Percentiles rank a stretch among this genome's conserved stretches.
Evolutionary conservation across 1,284 basidiomycete genomes (phyloP).

Genomic region (Wallemia hederae): DNA sequence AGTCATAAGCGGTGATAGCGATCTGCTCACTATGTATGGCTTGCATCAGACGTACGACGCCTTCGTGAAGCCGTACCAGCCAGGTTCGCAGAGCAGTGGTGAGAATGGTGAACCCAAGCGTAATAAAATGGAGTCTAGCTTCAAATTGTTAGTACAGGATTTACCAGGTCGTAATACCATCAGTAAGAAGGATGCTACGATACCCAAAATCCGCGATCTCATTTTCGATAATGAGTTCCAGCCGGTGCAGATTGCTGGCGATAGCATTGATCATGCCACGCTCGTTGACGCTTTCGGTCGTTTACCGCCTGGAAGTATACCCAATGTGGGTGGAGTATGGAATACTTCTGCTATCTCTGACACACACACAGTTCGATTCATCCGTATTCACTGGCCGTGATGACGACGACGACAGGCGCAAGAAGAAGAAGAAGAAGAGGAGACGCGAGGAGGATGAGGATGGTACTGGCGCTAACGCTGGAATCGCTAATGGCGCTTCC

Average conservation of each 20-base stretch:
- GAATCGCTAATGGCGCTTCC: neutral
- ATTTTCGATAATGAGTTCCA: neutral
- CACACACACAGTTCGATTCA: neutral
- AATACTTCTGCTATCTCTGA: neutral
- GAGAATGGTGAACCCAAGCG: neutral
- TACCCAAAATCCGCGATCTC: neutral
- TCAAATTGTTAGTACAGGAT: neutral
- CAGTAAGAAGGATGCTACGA: neutral
- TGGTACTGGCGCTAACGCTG: neutral
- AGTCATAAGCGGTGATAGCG: neutral
- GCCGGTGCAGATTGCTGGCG: neutral
- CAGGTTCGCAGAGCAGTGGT: no score
- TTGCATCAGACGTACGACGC: neutral
- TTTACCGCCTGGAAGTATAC: neutral
- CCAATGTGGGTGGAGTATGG: neutral
- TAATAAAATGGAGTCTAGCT: neutral
- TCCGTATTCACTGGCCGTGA: neutral
- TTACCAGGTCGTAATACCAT: neutral
- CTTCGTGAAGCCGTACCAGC: neutral
- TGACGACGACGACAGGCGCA: neutral
- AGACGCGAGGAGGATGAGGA: neutral
- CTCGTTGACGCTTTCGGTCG: neutral
- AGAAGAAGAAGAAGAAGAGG: neutral
- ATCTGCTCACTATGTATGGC: neutral
- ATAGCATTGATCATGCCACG: neutral